A percentile compares a stretch with the other conserved stretches of the same genome.
These are phyloP conservation scores for Leccinum aurantiacum DNA, from an alignment of 768 basidiomycete genomes.

Conservation along the genomic window DNA sequence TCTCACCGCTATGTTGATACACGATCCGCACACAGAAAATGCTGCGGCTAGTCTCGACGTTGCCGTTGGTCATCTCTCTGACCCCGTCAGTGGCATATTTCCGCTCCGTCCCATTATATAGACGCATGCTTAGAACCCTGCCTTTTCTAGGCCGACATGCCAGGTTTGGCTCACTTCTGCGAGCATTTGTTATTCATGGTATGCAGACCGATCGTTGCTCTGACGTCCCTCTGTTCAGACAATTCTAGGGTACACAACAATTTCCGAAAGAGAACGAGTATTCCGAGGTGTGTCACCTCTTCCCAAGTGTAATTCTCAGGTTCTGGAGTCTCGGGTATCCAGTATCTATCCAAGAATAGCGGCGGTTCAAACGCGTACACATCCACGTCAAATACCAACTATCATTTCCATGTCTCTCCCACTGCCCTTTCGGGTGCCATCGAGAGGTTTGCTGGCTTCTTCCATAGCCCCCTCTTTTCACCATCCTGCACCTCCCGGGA, in stretches of 20 bases:
- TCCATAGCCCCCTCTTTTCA: constrained; percentile 88
- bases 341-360: constrained; percentile 81
- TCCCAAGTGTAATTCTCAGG: neutral
- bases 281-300: constrained; percentile 55
- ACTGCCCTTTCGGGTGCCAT: constrained; percentile 66
- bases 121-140: neutral
- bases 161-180: constrained; percentile 91
- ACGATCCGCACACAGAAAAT: constrained; percentile 87
- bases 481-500: constrained; percentile 86
- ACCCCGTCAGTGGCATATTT: constrained; percentile 65
- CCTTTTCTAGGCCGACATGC: constrained; percentile 70
- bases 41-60: constrained; percentile 94
- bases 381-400: constrained; percentile 88
- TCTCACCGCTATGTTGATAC: constrained; percentile 80
- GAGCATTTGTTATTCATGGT: constrained; percentile 98
- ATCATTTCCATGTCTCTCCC: constrained; percentile 72
- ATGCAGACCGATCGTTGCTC: constrained; percentile 22
- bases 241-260: constrained; percentile 67
- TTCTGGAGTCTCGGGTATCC: neutral
- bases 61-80: constrained; percentile 88
- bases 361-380: constrained; percentile 94
- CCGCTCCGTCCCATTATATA: neutral
- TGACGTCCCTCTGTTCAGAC: neutral
- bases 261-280: constrained; percentile 96
- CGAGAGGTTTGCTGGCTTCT: constrained; percentile 81